phyloP scores from a whole-genome alignment of 306 rosid genomes.

The Rosa rugosa region DNA sequence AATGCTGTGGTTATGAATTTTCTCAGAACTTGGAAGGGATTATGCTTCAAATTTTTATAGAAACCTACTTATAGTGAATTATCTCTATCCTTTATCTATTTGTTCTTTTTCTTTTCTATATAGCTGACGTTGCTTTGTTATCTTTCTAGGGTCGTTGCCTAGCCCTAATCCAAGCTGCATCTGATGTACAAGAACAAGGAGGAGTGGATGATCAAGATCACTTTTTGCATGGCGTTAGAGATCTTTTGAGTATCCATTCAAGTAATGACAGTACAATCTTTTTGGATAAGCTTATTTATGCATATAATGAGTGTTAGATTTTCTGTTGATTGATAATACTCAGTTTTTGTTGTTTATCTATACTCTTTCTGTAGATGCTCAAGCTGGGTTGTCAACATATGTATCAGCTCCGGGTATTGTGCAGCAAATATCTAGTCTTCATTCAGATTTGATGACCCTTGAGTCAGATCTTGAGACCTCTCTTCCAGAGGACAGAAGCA shows the following conservation, averaged over 20 bases:
- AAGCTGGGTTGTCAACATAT: slow-evolving; percentile 74
- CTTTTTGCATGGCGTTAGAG: slow-evolving; percentile 94
- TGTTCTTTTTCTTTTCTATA: neutral
- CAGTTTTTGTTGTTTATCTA: slow-evolving; percentile 10
- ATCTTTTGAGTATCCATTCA: slow-evolving; percentile 88
- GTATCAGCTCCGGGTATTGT: slow-evolving; percentile 98
- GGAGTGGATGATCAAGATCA: slow-evolving; percentile 94
- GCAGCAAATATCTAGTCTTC: slow-evolving; percentile 86
- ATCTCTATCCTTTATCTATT: neutral
- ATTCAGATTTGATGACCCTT: slow-evolving; percentile 77
- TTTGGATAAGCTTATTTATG: slow-evolving; percentile 10
- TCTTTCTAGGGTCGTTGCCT: slow-evolving; percentile 70
- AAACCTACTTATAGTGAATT: slow-evolving; percentile 3
- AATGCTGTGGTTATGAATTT: neutral
- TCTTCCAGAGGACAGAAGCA: slow-evolving; percentile 94
- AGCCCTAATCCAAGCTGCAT: slow-evolving; percentile 89
- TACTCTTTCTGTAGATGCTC: slow-evolving; percentile 61
- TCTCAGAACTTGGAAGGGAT: neutral
- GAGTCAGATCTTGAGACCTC: slow-evolving; percentile 90
- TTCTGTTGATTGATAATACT: slow-evolving; percentile 17
- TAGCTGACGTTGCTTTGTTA: slow-evolving; percentile 11
- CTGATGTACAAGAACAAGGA: slow-evolving; percentile 94
- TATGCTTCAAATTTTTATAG: neutral
- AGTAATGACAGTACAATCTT: slow-evolving; percentile 43
- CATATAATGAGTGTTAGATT: slow-evolving; percentile 23